These are phyloP conservation scores for Salix udensis DNA, from an alignment of 345 rosid genomes.

Conservation along the genomic window DNA sequence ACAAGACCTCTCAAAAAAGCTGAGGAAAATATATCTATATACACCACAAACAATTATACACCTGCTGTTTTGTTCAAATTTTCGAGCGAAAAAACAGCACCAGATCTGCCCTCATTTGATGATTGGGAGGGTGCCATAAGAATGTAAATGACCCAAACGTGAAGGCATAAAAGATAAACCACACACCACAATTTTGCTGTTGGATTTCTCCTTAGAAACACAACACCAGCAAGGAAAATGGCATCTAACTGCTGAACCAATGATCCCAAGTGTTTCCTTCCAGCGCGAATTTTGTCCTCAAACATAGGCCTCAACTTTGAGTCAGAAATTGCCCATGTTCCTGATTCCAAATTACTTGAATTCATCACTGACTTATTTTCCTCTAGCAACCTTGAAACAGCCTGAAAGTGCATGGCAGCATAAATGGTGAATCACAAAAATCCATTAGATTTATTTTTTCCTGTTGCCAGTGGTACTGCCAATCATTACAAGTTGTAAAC, in stretches of 20 bases:
- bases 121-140: conserved; percentile 47
- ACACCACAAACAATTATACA: conserved; percentile 2
- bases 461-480: not conserved
- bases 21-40: conserved; percentile 14
- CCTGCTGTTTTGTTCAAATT: conserved; percentile 57
- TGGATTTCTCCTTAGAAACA: conserved; percentile 72
- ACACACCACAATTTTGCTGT: conserved; percentile 66
- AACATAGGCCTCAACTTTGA: conserved; percentile 52
- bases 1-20: conserved; percentile 7
- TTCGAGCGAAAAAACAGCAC: conserved; percentile 69
- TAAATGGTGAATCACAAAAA: not conserved
- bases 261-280: conserved; percentile 67
- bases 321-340: conserved; percentile 47
- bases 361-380: conserved; percentile 43
- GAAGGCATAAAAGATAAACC: conserved; percentile 70
- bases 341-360: conserved; percentile 63
- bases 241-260: conserved; percentile 68
- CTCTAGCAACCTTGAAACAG: conserved; percentile 70
- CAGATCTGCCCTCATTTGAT: conserved; percentile 49
- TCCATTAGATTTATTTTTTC: not conserved
- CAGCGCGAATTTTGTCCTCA: conserved; percentile 59
- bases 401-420: conserved; percentile 34
- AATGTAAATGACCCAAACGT: conserved; percentile 87
- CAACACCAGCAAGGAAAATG: conserved; percentile 65
- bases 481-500: not conserved